These are phyloP conservation scores for Tetragonia tetragonoides DNA, from an alignment of 148 eudicot genomes.

Conservation along the genomic window DNA sequence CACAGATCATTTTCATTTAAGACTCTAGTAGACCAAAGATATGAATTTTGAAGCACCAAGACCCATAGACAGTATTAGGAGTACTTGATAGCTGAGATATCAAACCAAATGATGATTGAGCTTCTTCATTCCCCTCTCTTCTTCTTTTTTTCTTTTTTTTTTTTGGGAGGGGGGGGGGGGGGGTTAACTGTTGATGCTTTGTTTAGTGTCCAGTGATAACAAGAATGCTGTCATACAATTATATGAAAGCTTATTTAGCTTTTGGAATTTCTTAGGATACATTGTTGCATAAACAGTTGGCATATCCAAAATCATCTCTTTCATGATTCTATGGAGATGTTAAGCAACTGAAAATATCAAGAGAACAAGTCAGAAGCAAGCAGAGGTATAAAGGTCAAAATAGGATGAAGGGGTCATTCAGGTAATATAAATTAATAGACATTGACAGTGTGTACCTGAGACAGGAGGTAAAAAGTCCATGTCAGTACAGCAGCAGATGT, in stretches of 20 bases:
- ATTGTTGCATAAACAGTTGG: neutral
- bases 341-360: neutral
- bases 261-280: neutral
- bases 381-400: neutral
- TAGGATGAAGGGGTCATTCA: neutral
- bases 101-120: neutral
- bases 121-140: neutral
- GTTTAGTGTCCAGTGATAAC: too few relatives aligned
- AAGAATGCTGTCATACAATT: too few relatives aligned
- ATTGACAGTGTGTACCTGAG: constrained; percentile 46
- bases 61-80: neutral
- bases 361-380: neutral
- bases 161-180: too few relatives aligned
- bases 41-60: neutral
- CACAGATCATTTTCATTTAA: neutral
- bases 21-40: constrained; percentile 4
- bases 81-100: neutral
- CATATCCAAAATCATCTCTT: neutral
- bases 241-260: neutral
- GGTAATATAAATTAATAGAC: neutral
- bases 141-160: neutral
- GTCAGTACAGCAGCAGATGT: constrained; percentile 97
- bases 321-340: neutral
- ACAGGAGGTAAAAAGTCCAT: constrained; percentile 96
- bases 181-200: too few relatives aligned